phyloP scores from a whole-genome alignment of 768 basidiomycete species.

The Lactarius evosmus region DNA sequence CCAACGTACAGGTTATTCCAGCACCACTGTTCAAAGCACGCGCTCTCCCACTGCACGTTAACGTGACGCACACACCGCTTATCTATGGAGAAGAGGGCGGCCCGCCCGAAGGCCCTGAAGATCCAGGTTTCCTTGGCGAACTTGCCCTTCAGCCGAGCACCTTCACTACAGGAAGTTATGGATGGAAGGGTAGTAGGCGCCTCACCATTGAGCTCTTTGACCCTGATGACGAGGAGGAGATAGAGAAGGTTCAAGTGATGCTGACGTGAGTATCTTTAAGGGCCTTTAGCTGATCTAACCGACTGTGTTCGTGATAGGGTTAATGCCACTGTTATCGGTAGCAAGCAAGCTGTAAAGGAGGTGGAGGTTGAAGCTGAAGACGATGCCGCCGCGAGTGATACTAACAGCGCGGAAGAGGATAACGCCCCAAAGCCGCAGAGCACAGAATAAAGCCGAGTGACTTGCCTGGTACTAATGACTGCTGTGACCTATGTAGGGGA shows the following conservation, averaged over 20 bases:
- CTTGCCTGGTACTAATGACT: slow-evolving; percentile 6
- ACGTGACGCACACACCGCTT: slow-evolving; percentile 64
- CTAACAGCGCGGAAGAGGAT: slow-evolving; percentile 30
- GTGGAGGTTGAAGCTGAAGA: slow-evolving; percentile 37
- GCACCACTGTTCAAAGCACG: slow-evolving; percentile 56
- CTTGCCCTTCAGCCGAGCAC: slow-evolving; percentile 54
- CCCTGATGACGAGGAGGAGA: slow-evolving; percentile 45
- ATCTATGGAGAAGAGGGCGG: slow-evolving; percentile 38
- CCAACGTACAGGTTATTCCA: slow-evolving; percentile 8
- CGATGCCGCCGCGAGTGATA: slow-evolving; percentile 23
- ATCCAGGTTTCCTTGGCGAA: slow-evolving; percentile 60
- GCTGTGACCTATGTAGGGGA: slow-evolving; percentile 26
- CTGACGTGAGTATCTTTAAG: slow-evolving; percentile 53
- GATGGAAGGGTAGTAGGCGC: slow-evolving; percentile 78
- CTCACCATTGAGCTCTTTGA: slow-evolving; percentile 61
- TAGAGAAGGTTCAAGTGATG: slow-evolving; percentile 68
- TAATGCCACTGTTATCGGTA: slow-evolving; percentile 73
- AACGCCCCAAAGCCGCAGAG: slow-evolving; percentile 33
- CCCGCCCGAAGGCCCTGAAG: slow-evolving; percentile 39
- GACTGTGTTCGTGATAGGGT: slow-evolving; percentile 44
- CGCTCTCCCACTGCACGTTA: slow-evolving; percentile 67
- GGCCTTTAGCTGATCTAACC: background rate
- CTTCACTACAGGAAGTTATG: slow-evolving; percentile 75
- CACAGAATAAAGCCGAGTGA: slow-evolving; percentile 32
- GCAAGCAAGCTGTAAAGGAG: slow-evolving; percentile 50